A percentile compares a stretch with the other conserved stretches of the same genome.
Conservation (phyloP, 208 protist species). For the Trypanosoma scelopori region DNA sequence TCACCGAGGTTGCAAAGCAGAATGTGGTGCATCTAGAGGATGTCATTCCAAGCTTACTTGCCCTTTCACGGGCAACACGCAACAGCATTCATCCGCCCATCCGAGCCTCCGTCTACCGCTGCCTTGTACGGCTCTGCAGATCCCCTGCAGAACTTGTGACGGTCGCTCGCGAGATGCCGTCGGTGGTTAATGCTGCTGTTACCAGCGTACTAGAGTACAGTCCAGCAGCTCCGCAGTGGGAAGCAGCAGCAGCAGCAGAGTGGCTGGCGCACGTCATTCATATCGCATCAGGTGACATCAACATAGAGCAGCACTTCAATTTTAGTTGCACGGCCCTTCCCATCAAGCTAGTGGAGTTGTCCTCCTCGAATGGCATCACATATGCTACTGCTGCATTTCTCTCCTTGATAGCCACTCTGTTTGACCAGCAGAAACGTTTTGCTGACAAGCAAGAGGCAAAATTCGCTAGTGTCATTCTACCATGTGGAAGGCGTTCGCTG, state of each 20-base stretch:
- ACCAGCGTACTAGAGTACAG: slow-evolving; percentile 56
- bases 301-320: slow-evolving; percentile 31
- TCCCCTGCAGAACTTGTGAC: slow-evolving; percentile 40
- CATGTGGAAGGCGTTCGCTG: slow-evolving; percentile 45
- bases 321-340: slow-evolving; percentile 31
- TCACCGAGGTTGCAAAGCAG: slow-evolving; percentile 29
- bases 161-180: slow-evolving; percentile 62
- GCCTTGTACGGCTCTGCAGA: slow-evolving; percentile 41
- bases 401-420: slow-evolving; percentile 25
- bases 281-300: slow-evolving; percentile 16
- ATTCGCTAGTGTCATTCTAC: slow-evolving; percentile 29
- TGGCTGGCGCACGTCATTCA: slow-evolving; percentile 49
- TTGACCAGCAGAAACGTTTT: slow-evolving; percentile 40
- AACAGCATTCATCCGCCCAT: slow-evolving; percentile 63
- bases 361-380: slow-evolving; percentile 30
- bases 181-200: slow-evolving; percentile 53
- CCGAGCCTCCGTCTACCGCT: slow-evolving; percentile 59
- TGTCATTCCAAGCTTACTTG: slow-evolving; percentile 48
- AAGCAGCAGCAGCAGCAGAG: slow-evolving; percentile 72
- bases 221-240: slow-evolving; percentile 50
- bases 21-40: slow-evolving; percentile 32
- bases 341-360: slow-evolving; percentile 31
- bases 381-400: slow-evolving; percentile 40
- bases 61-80: slow-evolving; percentile 49
- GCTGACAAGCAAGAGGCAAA: background rate